Evolutionary conservation across 352 stramenopile genomes (phyloP).

Genomic region (Phytophthora pluvialis): DNA sequence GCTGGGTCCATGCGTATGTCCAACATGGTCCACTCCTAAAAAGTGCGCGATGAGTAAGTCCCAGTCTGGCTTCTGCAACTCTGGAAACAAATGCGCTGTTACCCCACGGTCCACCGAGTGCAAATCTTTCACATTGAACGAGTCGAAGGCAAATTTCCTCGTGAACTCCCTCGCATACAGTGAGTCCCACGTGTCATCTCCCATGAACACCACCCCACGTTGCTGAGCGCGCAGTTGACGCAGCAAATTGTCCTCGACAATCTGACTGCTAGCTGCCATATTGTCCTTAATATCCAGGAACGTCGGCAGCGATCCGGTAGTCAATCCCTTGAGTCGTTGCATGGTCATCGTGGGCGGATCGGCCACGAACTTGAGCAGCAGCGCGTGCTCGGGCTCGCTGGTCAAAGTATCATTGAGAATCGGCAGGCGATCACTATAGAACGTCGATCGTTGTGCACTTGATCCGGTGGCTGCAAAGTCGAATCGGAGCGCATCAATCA

Average conservation of each 20-base stretch:
- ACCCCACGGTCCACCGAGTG: conserved; percentile 98
- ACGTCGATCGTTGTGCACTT: conserved; percentile 33
- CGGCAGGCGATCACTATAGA: conserved; percentile 87
- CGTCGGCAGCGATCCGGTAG: conserved; percentile 96
- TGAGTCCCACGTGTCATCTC: conserved; percentile 98
- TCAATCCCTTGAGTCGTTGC: conserved; percentile 97
- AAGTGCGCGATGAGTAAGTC: conserved; percentile 89
- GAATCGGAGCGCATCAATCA: conserved; percentile 97
- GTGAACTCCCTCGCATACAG: conserved; percentile 94
- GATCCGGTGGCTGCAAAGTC: conserved; percentile 88
- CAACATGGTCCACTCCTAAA: conserved; percentile 97
- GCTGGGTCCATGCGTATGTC: conserved; percentile 96
- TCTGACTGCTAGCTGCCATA: conserved; percentile 87
- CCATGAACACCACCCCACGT: conserved; percentile 94
- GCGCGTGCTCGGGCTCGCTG: conserved; percentile 54
- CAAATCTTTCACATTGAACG: conserved; percentile 98
- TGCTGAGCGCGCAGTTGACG: conserved; percentile 74
- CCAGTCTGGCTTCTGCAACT: conserved; percentile 73
- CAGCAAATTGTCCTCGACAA: conserved; percentile 97
- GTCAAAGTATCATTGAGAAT: conserved; percentile 76
- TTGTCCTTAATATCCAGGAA: conserved; percentile 98
- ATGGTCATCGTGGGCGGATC: conserved; percentile 99
- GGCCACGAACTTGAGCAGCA: conserved; percentile 95
- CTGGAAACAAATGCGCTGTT: conserved; percentile 67
- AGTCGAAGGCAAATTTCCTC: conserved; percentile 94